These are phyloP conservation scores for Cornus suecica DNA, from an alignment of 148 eudicot species.

Conservation along the genomic window DNA sequence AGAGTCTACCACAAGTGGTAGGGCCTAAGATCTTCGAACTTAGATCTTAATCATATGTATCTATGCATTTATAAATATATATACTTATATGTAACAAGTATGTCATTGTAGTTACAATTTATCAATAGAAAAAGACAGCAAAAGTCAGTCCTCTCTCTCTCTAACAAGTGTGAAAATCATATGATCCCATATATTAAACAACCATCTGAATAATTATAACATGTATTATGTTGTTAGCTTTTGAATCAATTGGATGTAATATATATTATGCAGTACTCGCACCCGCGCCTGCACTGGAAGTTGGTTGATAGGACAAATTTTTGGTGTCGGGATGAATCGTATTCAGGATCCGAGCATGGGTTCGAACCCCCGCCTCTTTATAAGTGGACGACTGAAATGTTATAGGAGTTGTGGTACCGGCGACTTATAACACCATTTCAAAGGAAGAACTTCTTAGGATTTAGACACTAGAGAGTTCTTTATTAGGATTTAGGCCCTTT, in stretches of 20 bases:
- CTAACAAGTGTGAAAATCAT: slow-evolving; percentile 11
- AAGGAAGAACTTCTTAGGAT: no score
- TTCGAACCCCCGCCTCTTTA: no score
- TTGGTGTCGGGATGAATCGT: no score
- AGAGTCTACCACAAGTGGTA: slow-evolving; percentile 26
- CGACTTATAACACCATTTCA: no score
- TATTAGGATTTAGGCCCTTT: no score
- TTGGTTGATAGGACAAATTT: no score
- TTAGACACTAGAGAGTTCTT: no score
- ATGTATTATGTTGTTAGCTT: neutral
- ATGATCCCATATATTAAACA: slow-evolving; percentile 19
- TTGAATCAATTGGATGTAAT: slow-evolving; percentile 2
- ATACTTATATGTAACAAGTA: slow-evolving; percentile 6
- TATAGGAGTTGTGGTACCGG: no score
- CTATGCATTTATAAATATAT: neutral
- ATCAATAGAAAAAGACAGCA: slow-evolving; percentile 25
- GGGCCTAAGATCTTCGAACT: slow-evolving; percentile 18
- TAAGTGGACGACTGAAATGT: no score
- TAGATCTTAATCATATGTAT: slow-evolving; percentile 13
- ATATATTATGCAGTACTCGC: no score
- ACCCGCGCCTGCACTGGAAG: no score
- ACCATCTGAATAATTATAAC: slow-evolving; percentile 16
- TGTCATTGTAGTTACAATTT: slow-evolving; percentile 22
- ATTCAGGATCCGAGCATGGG: no score
- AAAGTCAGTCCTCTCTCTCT: slow-evolving; percentile 6